A percentile compares a stretch with the other conserved stretches of the same genome.
These are phyloP conservation scores for Alisma plantagoaquatica DNA, from an alignment of 106 monocot genomes.

Conservation along the genomic window DNA sequence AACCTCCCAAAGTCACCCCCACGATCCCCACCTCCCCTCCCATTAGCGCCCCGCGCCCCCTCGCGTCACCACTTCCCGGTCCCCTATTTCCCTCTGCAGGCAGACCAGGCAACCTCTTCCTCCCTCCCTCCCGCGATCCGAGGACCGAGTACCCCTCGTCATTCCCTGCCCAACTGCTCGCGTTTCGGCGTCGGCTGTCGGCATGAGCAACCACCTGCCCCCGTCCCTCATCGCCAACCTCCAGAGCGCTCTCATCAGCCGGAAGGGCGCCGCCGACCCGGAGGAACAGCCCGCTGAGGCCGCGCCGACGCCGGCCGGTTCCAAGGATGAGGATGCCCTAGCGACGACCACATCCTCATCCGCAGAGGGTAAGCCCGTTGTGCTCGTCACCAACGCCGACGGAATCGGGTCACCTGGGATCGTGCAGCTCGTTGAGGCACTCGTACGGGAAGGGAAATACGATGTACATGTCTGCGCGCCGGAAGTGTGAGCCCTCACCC, in stretches of 20 bases:
- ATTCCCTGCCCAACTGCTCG: too few species aligned
- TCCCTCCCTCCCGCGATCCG: not conserved
- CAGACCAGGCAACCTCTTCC: not conserved
- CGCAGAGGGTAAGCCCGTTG: constrained; percentile 38
- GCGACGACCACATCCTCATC: too few species aligned
- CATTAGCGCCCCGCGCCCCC: not conserved
- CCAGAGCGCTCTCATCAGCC: constrained; percentile 53
- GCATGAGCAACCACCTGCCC: too few species aligned
- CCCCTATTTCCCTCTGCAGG: not conserved
- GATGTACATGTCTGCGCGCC: constrained; percentile 82
- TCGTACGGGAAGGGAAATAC: constrained; percentile 40
- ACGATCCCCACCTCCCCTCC: not conserved
- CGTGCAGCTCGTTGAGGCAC: constrained; percentile 56
- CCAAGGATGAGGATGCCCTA: too few species aligned
- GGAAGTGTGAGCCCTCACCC: constrained; percentile 83
- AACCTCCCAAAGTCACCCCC: not conserved
- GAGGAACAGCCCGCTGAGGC: not conserved
- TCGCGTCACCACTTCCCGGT: not conserved
- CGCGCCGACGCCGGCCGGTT: not conserved
- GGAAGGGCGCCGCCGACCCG: constrained; percentile 12
- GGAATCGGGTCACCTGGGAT: constrained; percentile 82
- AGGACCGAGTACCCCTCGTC: not conserved
- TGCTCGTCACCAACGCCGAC: constrained; percentile 82
- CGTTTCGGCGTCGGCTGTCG: too few species aligned
- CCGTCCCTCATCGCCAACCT: constrained; percentile 77